Conservation (phyloP, 2,329 filamentous ascomycete species). For the Aureobasidium musti region DNA sequence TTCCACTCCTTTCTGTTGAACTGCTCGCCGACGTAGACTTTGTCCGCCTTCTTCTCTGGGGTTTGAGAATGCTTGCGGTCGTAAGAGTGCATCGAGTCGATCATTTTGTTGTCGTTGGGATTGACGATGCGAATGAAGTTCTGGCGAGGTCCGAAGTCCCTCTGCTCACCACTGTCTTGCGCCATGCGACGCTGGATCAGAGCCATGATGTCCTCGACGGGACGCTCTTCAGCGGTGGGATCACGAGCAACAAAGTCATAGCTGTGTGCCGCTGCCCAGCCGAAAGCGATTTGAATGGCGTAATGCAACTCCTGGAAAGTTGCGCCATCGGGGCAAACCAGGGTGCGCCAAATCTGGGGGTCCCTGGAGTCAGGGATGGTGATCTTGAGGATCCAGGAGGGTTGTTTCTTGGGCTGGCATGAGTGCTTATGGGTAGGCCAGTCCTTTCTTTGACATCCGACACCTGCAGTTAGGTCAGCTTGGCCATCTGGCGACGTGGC, state of each 20-base stretch:
- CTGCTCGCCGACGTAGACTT: conserved; percentile 32
- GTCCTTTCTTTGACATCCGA: conserved; percentile 31
- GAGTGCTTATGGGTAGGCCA: conserved; percentile 32
- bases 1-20: conserved; percentile 31
- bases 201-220: conserved; percentile 2
- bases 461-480: neutral
- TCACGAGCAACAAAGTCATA: conserved; percentile 35
- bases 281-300: conserved; percentile 38
- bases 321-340: conserved; percentile 35
- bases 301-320: conserved; percentile 37
- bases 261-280: conserved; percentile 36
- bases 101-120: conserved; percentile 16
- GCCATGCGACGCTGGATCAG: neutral
- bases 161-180: conserved; percentile 4
- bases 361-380: conserved; percentile 33
- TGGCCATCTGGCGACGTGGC: neutral
- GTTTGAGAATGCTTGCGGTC: conserved; percentile 33
- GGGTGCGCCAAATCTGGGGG: conserved; percentile 35
- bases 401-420: conserved; percentile 35
- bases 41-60: conserved; percentile 30
- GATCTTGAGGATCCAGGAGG: conserved; percentile 35
- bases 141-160: conserved; percentile 8
- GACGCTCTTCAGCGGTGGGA: conserved; percentile 9
- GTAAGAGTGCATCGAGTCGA: conserved; percentile 30
- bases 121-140: conserved; percentile 17